Evolutionary conservation across 805 yeast species (phyloP).

Genomic region (Zygoascus biomembranicola): DNA sequence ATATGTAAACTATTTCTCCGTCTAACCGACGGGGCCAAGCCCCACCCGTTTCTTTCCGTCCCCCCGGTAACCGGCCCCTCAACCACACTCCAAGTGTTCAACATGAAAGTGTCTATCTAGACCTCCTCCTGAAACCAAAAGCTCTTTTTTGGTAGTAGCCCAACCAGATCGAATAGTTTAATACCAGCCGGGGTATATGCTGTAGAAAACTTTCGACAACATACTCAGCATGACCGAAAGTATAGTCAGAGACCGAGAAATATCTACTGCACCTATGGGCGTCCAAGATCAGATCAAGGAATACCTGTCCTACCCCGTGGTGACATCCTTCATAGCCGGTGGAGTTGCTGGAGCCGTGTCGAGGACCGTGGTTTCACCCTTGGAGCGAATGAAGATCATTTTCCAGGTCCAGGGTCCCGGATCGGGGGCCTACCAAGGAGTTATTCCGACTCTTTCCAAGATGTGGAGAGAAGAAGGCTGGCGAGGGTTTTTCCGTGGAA

Average conservation of each 20-base stretch:
- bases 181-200: no score
- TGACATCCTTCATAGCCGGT: slow-evolving; percentile 84
- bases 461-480: slow-evolving; percentile 91
- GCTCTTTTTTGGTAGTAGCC: no score
- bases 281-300: not conserved
- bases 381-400: slow-evolving; percentile 87
- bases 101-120: no score
- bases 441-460: slow-evolving; percentile 61
- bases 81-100: no score
- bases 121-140: no score
- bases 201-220: no score
- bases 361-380: slow-evolving; percentile 88
- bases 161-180: no score
- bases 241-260: not conserved
- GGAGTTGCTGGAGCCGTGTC: slow-evolving; percentile 95
- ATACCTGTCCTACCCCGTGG: slow-evolving; percentile 28
- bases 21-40: no score
- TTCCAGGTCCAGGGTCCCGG: slow-evolving; percentile 77
- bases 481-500: slow-evolving; percentile 83
- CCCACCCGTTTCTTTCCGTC: no score
- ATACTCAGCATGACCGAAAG: not conserved
- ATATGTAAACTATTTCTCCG: no score
- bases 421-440: slow-evolving; percentile 46
- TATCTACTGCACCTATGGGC: not conserved
- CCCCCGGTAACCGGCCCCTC: no score